Evolutionary conservation across 108 stramenopile species (phyloP).

Genomic region (Nitzschia sp.): DNA sequence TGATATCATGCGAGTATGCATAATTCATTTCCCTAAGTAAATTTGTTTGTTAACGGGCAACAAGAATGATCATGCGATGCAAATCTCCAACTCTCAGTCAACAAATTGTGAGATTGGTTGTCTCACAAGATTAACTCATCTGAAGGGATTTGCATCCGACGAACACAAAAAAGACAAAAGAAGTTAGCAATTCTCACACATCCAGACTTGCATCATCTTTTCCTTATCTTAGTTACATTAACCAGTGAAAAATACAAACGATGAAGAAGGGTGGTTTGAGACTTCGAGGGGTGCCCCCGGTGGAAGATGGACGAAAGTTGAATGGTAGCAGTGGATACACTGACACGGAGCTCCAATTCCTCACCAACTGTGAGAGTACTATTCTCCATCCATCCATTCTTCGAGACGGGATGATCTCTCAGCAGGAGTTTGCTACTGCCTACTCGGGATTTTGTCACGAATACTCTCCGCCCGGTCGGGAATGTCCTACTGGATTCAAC

Average conservation of each 20-base stretch:
- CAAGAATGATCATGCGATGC: background rate
- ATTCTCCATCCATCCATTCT: slow-evolving; percentile 3
- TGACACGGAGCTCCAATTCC: slow-evolving; percentile 7
- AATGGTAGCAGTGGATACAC: slow-evolving; percentile 4
- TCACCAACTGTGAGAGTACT: slow-evolving; percentile 9
- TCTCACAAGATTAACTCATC: background rate
- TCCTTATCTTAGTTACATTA: no score
- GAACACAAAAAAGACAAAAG: background rate
- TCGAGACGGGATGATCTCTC: slow-evolving; percentile 17
- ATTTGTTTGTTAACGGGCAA: background rate
- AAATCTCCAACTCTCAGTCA: background rate
- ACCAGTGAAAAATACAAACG: no score
- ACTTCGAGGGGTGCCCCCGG: no score
- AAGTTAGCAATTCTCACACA: background rate
- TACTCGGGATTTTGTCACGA: background rate
- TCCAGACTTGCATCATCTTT: no score
- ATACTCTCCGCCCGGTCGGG: background rate
- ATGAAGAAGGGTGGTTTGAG: no score
- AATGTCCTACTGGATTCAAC: background rate
- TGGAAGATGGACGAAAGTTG: background rate
- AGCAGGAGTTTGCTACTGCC: slow-evolving; percentile 16
- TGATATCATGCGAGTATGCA: no score
- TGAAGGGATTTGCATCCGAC: background rate
- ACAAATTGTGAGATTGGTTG: slow-evolving; percentile 1
- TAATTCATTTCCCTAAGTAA: background rate